Evolutionary conservation across 2,329 filamentous ascomycete genomes (phyloP).

Genomic region (Rhexocercosporidium sp.): DNA sequence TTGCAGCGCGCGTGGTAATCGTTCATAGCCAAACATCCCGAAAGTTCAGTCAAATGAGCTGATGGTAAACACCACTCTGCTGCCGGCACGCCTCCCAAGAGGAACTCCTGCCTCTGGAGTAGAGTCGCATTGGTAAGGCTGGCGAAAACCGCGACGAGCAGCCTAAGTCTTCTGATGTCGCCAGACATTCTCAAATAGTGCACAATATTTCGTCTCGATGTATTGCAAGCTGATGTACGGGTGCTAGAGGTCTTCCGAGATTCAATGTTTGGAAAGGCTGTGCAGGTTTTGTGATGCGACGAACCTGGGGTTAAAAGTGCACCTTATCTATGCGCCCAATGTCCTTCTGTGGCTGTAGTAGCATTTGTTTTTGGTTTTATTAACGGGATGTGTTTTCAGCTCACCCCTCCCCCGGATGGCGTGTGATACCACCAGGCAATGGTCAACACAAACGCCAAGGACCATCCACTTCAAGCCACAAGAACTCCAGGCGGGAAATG

Average conservation of each 20-base stretch:
- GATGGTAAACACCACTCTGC: constrained; percentile 12
- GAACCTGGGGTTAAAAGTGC: too few relatives aligned
- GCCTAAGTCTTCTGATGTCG: too few relatives aligned
- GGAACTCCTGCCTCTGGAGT: not conserved
- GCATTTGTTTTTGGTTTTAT: not conserved
- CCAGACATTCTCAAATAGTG: too few relatives aligned
- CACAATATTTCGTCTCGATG: too few relatives aligned
- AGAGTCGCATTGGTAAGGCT: not conserved
- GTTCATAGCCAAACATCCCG: constrained; percentile 11
- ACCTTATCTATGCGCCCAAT: too few relatives aligned
- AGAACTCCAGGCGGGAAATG: not conserved
- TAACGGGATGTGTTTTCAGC: not conserved
- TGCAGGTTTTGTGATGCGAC: too few relatives aligned
- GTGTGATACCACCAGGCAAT: not conserved
- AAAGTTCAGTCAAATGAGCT: constrained; percentile 10
- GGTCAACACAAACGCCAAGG: not conserved
- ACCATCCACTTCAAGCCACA: not conserved
- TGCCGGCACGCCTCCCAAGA: not conserved
- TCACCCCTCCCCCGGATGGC: not conserved
- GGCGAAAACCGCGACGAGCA: not conserved
- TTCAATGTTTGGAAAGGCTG: too few relatives aligned
- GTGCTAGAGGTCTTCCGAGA: too few relatives aligned
- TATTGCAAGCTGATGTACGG: too few relatives aligned
- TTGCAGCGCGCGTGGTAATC: not conserved
- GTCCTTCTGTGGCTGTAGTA: not conserved